Evolutionary conservation across 768 basidiomycete genomes (phyloP), one percentile per base, ranked within the genome.

Genomic region (Naematelia encephala): DNA sequence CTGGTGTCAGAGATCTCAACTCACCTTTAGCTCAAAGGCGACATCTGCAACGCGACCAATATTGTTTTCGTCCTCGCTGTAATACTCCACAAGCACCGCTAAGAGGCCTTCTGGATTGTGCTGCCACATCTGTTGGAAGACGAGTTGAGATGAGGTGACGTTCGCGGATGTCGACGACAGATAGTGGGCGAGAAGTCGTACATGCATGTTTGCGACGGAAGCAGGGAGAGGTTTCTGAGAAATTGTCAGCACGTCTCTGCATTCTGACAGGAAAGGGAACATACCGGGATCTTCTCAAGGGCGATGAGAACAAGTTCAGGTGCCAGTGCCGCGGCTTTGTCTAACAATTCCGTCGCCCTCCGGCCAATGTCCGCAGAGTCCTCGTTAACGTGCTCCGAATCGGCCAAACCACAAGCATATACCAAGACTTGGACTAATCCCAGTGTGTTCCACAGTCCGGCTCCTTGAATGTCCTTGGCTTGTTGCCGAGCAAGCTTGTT

Each of bases 101-200:
- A 91, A 87, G 51, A 98, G 83, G 75, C 92, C 90, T 0, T 85
- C 80, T 0, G 89, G 89, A 69, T 91, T 85, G 44, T 90, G 87
- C 70, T 93, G 90, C 88, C 90, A 93, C 56, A 99, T 86, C 49
- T 91, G 84, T 85, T 94, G 91, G 80, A 98, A 97, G 57, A 97
- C 92, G 10, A 99, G 84, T 66, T 96, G 91, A 69, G 96, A 91
- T 67, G 92, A 92, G 5, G 92, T 91, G 70, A 93, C 89, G 14
- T 91, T 90, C 19, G 86, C 87, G 1, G 66, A 26, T 25, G 68
- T 49, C 16, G 57, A 42, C 14, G 56, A 58, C 43, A 97, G 81
- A 80, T 97, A 97, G 85, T 91, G 89, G 34, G 85, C 82, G 51
- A 98, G 81, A 13, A 97, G 81, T 65, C 88, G 87, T 58, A 87